These are phyloP conservation scores for Podospora australis DNA, from an alignment of 495 filamentous ascomycete species.

Conservation along the genomic window DNA sequence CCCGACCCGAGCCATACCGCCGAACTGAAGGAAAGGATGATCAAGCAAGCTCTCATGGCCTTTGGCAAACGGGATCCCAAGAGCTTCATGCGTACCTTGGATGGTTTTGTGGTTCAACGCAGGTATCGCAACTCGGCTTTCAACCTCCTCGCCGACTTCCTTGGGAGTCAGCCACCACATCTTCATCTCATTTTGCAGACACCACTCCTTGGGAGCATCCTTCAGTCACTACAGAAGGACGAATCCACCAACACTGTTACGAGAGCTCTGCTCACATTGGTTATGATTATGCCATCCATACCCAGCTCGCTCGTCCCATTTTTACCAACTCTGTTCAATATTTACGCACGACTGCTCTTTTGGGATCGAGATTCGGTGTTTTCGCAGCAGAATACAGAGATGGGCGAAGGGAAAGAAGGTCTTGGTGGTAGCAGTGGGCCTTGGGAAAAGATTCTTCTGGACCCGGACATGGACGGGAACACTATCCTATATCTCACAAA, in stretches of 20 bases:
- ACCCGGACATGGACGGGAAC: conserved; percentile 51
- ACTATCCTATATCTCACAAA: conserved; percentile 63
- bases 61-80: conserved; percentile 64
- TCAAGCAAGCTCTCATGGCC: conserved; percentile 47
- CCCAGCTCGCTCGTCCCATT: conserved; percentile 56
- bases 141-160: conserved; percentile 56
- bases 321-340: conserved; percentile 63
- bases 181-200: conserved; percentile 62
- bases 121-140: conserved; percentile 52
- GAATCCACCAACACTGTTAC: conserved; percentile 63
- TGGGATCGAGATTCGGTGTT: conserved; percentile 54
- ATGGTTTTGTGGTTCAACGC: conserved; percentile 53
- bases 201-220: conserved; percentile 56
- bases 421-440: conserved; percentile 14
- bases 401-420: conserved; percentile 26
- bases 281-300: conserved; percentile 72
- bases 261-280: conserved; percentile 57
- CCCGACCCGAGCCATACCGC: conserved; percentile 35
- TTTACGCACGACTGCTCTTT: conserved; percentile 66
- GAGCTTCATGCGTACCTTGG: conserved; percentile 54
- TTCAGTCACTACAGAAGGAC: conserved; percentile 64
- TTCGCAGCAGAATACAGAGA: conserved; percentile 23
- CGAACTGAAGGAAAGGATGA: conserved; percentile 49
- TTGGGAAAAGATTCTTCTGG: conserved; percentile 56
- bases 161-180: conserved; percentile 63